Conservation (phyloP, 2,329 filamentous ascomycete species). For the Trichoderma sp. region DNA sequence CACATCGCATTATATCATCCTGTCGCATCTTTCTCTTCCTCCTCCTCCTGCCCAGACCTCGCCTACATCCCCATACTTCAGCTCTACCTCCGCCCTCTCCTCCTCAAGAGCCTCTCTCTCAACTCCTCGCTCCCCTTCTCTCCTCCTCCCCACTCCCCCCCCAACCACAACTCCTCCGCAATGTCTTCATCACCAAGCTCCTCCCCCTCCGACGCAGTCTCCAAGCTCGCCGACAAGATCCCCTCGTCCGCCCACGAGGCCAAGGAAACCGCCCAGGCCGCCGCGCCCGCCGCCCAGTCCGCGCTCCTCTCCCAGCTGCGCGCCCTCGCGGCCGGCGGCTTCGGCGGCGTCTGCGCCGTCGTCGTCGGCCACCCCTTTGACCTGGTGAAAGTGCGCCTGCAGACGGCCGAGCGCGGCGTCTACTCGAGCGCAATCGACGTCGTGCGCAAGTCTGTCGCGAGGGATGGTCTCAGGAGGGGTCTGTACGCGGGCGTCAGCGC, state of each 20-base stretch:
- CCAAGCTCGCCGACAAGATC: slow-evolving; percentile 45
- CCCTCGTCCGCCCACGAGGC: slow-evolving; percentile 47
- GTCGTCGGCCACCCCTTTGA: slow-evolving; percentile 96
- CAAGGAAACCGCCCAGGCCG: slow-evolving; percentile 28
- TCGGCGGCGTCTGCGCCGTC: slow-evolving; percentile 91
- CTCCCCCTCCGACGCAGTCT: slow-evolving; percentile 30
- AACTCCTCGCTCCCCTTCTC: background rate
- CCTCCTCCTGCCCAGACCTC: background rate
- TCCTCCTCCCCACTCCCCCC: background rate
- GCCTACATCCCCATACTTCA: background rate
- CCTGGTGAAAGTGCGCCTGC: slow-evolving; percentile 93
- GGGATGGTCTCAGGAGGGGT: slow-evolving; percentile 78
- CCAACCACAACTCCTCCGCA: background rate
- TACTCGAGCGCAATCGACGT: slow-evolving; percentile 92
- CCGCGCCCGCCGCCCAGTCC: slow-evolving; percentile 35
- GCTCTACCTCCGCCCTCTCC: background rate
- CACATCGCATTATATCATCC: too few species aligned
- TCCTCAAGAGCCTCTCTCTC: background rate
- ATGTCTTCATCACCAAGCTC: slow-evolving; percentile 20
- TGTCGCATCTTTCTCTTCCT: background rate
- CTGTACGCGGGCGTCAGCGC: slow-evolving; percentile 97
- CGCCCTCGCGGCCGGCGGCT: slow-evolving; percentile 85
- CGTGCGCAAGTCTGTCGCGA: slow-evolving; percentile 81
- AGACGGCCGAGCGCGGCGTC: slow-evolving; percentile 92
- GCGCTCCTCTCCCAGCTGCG: slow-evolving; percentile 61